phyloP scores from a whole-genome alignment of 352 stramenopile genomes.

The Pythium sukuiense region DNA sequence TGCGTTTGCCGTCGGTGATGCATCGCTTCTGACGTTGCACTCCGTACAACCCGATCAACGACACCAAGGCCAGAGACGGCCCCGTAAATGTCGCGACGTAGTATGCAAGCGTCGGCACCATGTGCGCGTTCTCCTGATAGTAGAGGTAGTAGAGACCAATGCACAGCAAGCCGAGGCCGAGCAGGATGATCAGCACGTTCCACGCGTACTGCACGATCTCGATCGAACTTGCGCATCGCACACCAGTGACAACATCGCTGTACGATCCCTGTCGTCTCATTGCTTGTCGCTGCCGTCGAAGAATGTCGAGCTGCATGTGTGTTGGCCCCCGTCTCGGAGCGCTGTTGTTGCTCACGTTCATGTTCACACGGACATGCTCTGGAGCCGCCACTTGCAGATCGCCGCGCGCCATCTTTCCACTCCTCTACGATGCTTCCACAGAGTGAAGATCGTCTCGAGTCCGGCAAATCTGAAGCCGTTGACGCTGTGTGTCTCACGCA shows the following conservation, averaged over 20 bases:
- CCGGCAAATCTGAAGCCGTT: neutral
- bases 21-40: constrained; percentile 52
- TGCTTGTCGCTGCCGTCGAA: constrained; percentile 35
- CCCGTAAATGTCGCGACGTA: constrained; percentile 53
- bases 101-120: constrained; percentile 50
- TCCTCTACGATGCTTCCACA: neutral
- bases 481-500: constrained; percentile 17
- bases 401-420: constrained; percentile 1
- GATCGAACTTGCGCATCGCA: constrained; percentile 30
- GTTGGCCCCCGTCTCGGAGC: constrained; percentile 7
- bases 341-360: constrained; percentile 7
- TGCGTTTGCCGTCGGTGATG: constrained; percentile 51
- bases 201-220: constrained; percentile 58
- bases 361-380: constrained; percentile 15
- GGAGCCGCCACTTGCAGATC: neutral
- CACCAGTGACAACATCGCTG: constrained; percentile 37
- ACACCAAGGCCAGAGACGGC: constrained; percentile 42
- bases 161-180: constrained; percentile 45
- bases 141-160: constrained; percentile 65
- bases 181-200: constrained; percentile 50
- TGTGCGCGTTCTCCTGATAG: constrained; percentile 55
- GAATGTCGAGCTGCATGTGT: constrained; percentile 27
- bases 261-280: constrained; percentile 36
- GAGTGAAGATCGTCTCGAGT: neutral
- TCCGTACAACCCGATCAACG: constrained; percentile 44